These are phyloP conservation scores for Discostella stelligeroides DNA, from an alignment of 108 stramenopile genomes.

Conservation along the genomic window DNA sequence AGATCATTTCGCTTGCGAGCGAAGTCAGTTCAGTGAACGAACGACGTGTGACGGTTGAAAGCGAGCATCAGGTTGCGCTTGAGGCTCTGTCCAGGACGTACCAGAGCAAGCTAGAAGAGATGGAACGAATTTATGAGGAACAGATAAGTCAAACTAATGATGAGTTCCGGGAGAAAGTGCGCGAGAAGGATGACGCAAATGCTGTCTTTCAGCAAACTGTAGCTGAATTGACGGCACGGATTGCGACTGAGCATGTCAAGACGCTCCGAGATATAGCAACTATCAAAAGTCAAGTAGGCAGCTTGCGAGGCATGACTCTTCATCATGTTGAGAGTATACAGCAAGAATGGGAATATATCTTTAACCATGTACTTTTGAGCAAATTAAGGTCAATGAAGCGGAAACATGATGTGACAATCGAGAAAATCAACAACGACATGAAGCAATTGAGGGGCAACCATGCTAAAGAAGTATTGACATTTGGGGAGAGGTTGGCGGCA, in stretches of 20 bases:
- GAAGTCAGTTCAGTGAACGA: background rate
- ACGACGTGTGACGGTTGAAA: background rate
- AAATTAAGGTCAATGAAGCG: conserved; percentile 10
- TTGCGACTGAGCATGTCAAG: conserved; percentile 3
- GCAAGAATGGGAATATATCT: conserved; percentile 15
- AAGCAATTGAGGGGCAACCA: conserved; percentile 4
- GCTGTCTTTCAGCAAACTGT: conserved; percentile 2
- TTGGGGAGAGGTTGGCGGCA: conserved; percentile 10
- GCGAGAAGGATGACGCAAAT: conserved; percentile 12
- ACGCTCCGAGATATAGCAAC: background rate
- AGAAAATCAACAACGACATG: conserved; percentile 16
- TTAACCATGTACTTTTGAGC: background rate
- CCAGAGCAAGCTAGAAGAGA: conserved; percentile 14
- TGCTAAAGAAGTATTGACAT: conserved; percentile 23
- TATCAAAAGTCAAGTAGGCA: conserved; percentile 8
- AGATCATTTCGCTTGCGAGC: conserved; percentile 7
- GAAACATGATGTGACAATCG: background rate
- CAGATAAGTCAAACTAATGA: conserved; percentile 17
- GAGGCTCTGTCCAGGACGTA: conserved; percentile 14
- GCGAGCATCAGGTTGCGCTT: conserved; percentile 3
- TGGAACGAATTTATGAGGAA: conserved; percentile 9
- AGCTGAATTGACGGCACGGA: conserved; percentile 4
- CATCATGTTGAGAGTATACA: conserved; percentile 6
- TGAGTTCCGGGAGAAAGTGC: background rate
- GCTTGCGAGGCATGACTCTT: conserved; percentile 3